phyloP scores from a whole-genome alignment of 345 rosid genomes.

The Arabis alpina region DNA sequence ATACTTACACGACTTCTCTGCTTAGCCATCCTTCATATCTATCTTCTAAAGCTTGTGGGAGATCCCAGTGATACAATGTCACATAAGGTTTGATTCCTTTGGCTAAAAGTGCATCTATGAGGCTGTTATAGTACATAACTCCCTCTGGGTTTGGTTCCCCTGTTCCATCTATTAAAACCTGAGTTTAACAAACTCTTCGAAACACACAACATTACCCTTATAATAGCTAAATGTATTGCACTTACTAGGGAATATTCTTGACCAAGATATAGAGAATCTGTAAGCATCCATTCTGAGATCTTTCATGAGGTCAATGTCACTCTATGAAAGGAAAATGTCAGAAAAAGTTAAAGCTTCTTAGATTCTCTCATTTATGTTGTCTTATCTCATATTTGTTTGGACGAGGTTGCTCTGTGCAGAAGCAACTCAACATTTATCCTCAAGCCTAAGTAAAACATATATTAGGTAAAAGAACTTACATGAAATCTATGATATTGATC shows the following conservation, averaged over 20 bases:
- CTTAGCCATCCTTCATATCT: slow-evolving; percentile 85
- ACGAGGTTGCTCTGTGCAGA: slow-evolving; percentile 35
- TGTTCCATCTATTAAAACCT: slow-evolving; percentile 66
- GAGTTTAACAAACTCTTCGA: slow-evolving; percentile 12
- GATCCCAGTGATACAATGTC: slow-evolving; percentile 98
- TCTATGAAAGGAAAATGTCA: slow-evolving; percentile 47
- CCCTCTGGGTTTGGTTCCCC: slow-evolving; percentile 78
- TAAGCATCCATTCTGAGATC: slow-evolving; percentile 92
- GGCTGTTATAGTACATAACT: slow-evolving; percentile 64
- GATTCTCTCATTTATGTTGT: slow-evolving; percentile 27
- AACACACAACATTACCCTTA: neutral
- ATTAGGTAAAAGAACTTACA: slow-evolving; percentile 45
- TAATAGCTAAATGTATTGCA: neutral
- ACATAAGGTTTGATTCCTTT: slow-evolving; percentile 91
- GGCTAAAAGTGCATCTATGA: slow-evolving; percentile 68
- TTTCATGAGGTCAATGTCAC: slow-evolving; percentile 82
- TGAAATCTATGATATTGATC: slow-evolving; percentile 89
- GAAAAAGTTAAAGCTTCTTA: slow-evolving; percentile 1
- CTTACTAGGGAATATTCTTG: slow-evolving; percentile 90
- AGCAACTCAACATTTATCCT: slow-evolving; percentile 36
- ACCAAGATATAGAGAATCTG: slow-evolving; percentile 92
- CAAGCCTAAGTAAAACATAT: slow-evolving; percentile 25
- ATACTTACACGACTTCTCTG: slow-evolving; percentile 66
- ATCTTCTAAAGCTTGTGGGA: slow-evolving; percentile 90
- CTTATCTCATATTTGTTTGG: slow-evolving; percentile 31